Conservation (phyloP, 805 yeast species). For the Pichia deserticola region DNA sequence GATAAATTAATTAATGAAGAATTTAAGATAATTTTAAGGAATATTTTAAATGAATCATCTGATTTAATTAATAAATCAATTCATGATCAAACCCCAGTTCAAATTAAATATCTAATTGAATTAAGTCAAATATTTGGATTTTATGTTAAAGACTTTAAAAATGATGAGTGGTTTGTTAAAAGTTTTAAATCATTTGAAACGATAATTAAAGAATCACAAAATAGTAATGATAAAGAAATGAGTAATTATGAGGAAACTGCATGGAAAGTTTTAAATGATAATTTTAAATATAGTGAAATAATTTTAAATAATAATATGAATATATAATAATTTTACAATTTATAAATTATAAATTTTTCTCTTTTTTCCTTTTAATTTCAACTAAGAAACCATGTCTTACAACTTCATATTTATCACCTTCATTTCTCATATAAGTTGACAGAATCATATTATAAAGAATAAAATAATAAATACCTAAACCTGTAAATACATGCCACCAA, state of each 20-base stretch:
- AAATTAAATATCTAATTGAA: constrained; percentile 6
- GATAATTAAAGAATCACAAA: not conserved
- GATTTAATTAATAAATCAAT: not conserved
- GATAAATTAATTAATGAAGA: not conserved
- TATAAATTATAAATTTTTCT: not conserved
- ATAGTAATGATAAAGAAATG: not conserved
- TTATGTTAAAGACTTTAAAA: not conserved
- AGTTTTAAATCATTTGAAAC: constrained; percentile 3
- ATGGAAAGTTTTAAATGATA: constrained; percentile 5
- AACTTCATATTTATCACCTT: constrained; percentile 47
- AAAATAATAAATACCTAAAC: constrained; percentile 81
- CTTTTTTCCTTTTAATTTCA: constrained; percentile 28
- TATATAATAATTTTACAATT: too few relatives aligned
- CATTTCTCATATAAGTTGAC: constrained; percentile 55
- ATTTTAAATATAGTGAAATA: constrained; percentile 4
- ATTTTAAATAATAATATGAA: not conserved
- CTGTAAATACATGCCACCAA: constrained; percentile 94
- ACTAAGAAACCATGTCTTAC: constrained; percentile 53
- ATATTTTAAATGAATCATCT: not conserved
- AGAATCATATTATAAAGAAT: constrained; percentile 72
- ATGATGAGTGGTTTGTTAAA: constrained; percentile 6
- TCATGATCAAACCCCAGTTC: not conserved
- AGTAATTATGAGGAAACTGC: not conserved
- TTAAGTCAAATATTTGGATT: constrained; percentile 10
- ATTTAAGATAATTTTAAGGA: not conserved